Evolutionary conservation across 2,329 filamentous ascomycete genomes (phyloP).

Genomic region (Amylocarpus encephaloides): DNA sequence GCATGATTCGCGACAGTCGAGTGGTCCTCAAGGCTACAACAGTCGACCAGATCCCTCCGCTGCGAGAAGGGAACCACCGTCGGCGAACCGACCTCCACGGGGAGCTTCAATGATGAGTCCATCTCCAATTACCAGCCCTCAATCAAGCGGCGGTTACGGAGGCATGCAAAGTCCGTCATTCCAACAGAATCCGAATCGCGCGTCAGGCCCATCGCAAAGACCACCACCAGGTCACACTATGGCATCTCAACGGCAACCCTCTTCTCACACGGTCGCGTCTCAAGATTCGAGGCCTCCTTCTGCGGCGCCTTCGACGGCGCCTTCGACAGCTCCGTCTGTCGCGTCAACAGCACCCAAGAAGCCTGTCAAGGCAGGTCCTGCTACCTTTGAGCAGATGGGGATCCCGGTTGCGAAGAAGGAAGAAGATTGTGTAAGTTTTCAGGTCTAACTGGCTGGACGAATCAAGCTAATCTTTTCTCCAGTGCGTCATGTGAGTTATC

Average conservation of each 20-base stretch:
- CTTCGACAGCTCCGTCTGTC: constrained; percentile 5
- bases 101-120: constrained; percentile 16
- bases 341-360: constrained; percentile 21
- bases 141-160: neutral
- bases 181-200: neutral
- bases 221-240: constrained; percentile 18
- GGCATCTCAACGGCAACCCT: constrained; percentile 9
- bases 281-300: constrained; percentile 10
- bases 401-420: constrained; percentile 78
- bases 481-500: constrained; percentile 29
- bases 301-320: neutral
- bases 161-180: neutral
- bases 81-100: constrained; percentile 17
- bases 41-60: constrained; percentile 9
- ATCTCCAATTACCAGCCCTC: constrained; percentile 13
- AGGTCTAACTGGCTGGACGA: neutral
- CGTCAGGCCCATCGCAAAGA: neutral
- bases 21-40: neutral
- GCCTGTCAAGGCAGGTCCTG: constrained; percentile 67
- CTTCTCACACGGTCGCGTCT: neutral
- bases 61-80: neutral
- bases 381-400: constrained; percentile 98
- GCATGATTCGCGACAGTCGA: constrained; percentile 11
- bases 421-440: constrained; percentile 70
- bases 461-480: constrained; percentile 7